A percentile compares a stretch with the other conserved stretches of the same genome.
phyloP scores from a whole-genome alignment of 2,329 filamentous ascomycete species.

The Exophiala spinifera region DNA sequence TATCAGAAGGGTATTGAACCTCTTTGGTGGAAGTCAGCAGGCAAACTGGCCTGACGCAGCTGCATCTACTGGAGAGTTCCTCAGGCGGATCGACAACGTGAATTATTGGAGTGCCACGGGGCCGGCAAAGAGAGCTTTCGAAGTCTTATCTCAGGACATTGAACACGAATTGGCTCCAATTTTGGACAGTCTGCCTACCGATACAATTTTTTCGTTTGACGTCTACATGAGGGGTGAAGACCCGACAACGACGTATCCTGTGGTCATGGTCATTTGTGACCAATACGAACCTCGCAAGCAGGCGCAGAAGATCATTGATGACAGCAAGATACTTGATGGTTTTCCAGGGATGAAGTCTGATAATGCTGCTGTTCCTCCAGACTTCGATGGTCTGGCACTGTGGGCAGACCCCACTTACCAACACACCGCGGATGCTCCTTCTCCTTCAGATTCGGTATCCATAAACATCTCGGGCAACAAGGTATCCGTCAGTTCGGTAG shows the following conservation, averaged over 20 bases:
- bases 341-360: background rate
- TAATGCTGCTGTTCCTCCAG: background rate
- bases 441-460: background rate
- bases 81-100: background rate
- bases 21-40: background rate
- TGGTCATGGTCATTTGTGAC: background rate
- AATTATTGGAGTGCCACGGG: constrained; percentile 5
- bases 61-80: background rate
- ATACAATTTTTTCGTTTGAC: background rate
- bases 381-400: background rate
- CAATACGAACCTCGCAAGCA: background rate
- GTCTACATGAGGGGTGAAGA: background rate
- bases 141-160: background rate
- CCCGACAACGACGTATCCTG: background rate
- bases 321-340: background rate
- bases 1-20: background rate
- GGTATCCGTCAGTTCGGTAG: background rate
- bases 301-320: background rate
- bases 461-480: background rate
- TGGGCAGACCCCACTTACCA: background rate
- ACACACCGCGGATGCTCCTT: background rate
- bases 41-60: background rate
- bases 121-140: background rate
- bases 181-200: background rate
- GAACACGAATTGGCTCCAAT: background rate